Evolutionary conservation across 345 rosid species (phyloP), one percentile per base, ranked within the genome.

Genomic region (Moricandia moricandioides): DNA sequence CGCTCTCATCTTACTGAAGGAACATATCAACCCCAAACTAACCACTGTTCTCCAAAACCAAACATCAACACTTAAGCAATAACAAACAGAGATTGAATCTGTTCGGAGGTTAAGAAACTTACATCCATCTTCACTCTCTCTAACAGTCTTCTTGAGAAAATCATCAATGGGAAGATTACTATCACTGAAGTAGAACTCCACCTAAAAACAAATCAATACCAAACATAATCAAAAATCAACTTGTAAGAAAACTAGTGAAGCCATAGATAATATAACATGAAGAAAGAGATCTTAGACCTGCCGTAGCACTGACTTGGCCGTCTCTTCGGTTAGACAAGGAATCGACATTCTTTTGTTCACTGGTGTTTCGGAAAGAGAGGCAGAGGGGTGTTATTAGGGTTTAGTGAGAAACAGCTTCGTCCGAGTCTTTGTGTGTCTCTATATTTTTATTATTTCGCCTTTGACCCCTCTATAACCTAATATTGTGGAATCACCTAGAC

Each of bases 181-280:
- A 52, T 92, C 98, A 59, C 99, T 86, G 87, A 90, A 95, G 79
- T 95, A 95, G 73, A 89, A 95, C 84, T 90, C 98, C 13, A 95
- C 98, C 97, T 94, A 86, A 29, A 59, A 52, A 17, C 8, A 47
- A 1, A 30, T 45, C 49, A 6, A 62, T 39, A 52, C 51, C 33
- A 30, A 61, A 17, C 49, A 43, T 12, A 61, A 49, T 17, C 69
- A 56, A 7, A 6, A 49, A 4, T 5, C 0, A 62, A 29, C 12
- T 54, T 54, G 58, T 1, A 40, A 39, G 11, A 34, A 33, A 49
- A 49, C 62, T 26, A 35, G 52, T 29, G 31, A 45, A 29, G 13
- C 6, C 45, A 47, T 8, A 11, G 60, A 62, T 39, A 47, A 13
- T 11, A 35, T 43, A 43, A 43, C 49, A 6, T 14, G 55, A 47